phyloP scores from a whole-genome alignment of 768 basidiomycete genomes.

The Chiua virens region DNA sequence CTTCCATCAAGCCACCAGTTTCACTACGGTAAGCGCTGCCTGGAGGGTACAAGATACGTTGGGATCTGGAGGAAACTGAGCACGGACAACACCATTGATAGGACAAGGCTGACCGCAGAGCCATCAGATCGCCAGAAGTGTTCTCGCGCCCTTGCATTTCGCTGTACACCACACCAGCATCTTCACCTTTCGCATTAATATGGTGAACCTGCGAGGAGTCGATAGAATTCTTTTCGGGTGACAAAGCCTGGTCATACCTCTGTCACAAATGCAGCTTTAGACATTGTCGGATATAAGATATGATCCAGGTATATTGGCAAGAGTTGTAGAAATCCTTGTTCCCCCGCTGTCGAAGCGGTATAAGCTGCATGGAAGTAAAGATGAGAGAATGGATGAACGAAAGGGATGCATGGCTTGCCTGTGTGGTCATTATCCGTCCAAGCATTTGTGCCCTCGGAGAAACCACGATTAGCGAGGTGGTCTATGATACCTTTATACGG shows the following conservation, averaged over 20 bases:
- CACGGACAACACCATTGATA: background rate
- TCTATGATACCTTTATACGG: constrained; percentile 97
- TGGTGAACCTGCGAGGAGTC: constrained; percentile 78
- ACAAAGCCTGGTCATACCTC: constrained; percentile 40
- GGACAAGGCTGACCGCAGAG: constrained; percentile 57
- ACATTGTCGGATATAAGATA: constrained; percentile 93
- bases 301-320: constrained; percentile 94
- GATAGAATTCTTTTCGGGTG: constrained; percentile 2
- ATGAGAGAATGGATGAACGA: background rate
- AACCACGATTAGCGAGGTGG: constrained; percentile 90
- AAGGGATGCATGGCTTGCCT: constrained; percentile 9
- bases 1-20: constrained; percentile 95
- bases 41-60: constrained; percentile 76
- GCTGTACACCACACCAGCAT: constrained; percentile 95
- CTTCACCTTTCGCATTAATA: constrained; percentile 84
- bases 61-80: constrained; percentile 48
- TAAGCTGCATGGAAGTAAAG: constrained; percentile 51
- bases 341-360: constrained; percentile 93
- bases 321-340: constrained; percentile 85
- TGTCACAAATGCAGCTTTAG: constrained; percentile 76
- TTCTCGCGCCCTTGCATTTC: constrained; percentile 98
- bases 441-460: constrained; percentile 90
- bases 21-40: constrained; percentile 92
- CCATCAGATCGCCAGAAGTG: constrained; percentile 88
- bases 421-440: constrained; percentile 98